These are phyloP conservation scores for Endotrypanum monterogeii DNA, from an alignment of 208 protist genomes.

Conservation along the genomic window DNA sequence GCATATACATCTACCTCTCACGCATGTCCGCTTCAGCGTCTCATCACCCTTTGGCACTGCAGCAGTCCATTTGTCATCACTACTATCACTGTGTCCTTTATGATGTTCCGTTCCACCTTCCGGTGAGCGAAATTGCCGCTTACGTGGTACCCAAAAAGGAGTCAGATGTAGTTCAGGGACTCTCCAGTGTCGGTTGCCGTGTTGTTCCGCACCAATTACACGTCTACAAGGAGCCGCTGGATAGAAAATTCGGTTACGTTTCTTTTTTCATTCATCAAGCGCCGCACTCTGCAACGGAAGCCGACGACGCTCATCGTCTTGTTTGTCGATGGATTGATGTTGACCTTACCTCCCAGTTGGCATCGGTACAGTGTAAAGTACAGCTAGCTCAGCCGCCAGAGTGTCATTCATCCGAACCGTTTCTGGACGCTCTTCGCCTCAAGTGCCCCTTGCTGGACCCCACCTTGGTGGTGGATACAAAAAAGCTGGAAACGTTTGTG, in stretches of 20 bases:
- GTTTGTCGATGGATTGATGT: conserved; percentile 49
- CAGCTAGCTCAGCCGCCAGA: conserved; percentile 65
- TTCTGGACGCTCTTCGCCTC: conserved; percentile 43
- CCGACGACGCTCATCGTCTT: conserved; percentile 39
- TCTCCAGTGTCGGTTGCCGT: conserved; percentile 33
- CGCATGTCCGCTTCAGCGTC: neutral
- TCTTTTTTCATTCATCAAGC: conserved; percentile 58
- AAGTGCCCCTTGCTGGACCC: conserved; percentile 54
- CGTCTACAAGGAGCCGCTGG: conserved; percentile 79
- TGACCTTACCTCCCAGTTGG: conserved; percentile 51
- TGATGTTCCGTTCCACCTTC: conserved; percentile 48
- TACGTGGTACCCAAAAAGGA: conserved; percentile 43
- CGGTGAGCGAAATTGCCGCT: conserved; percentile 41
- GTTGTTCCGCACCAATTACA: conserved; percentile 77
- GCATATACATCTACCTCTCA: neutral
- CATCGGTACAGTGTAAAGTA: conserved; percentile 33
- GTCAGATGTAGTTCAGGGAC: conserved; percentile 36
- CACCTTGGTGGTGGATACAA: conserved; percentile 30
- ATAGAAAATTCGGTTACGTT: conserved; percentile 76
- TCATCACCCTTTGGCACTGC: conserved; percentile 15
- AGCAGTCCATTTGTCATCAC: conserved; percentile 36
- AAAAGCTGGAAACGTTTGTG: conserved; percentile 74
- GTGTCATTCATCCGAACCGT: conserved; percentile 57
- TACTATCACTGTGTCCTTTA: conserved; percentile 73
- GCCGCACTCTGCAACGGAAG: conserved; percentile 13